Percentiles rank a stretch among this genome's conserved stretches.
Conservation (phyloP, 2,329 filamentous ascomycete genomes). For the Claviceps digitariae region DNA sequence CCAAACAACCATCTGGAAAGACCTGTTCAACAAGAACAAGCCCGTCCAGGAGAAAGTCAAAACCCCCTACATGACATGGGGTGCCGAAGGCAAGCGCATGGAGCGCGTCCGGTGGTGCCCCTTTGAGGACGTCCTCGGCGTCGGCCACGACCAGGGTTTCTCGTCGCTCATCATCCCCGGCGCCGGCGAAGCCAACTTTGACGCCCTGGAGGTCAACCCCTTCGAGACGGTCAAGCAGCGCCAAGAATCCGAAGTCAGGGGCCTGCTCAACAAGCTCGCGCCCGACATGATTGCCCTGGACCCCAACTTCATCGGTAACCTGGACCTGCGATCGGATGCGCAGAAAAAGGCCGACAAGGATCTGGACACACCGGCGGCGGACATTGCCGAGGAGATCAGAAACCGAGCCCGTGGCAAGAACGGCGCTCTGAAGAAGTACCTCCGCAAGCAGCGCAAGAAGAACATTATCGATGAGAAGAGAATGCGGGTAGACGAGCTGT, state of each 20-base stretch:
- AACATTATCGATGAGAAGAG: constrained; percentile 96
- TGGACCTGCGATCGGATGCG: constrained; percentile 70
- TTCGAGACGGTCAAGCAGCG: constrained; percentile 89
- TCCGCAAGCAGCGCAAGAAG: constrained; percentile 82
- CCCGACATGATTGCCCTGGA: constrained; percentile 96
- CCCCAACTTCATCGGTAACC: constrained; percentile 77
- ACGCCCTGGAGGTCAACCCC: constrained; percentile 85
- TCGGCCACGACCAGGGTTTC: constrained; percentile 76
- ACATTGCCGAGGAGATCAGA: constrained; percentile 47
- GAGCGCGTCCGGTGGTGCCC: constrained; percentile 86
- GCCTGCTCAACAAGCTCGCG: constrained; percentile 82
- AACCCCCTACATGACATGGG: constrained; percentile 87
- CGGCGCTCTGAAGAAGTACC: constrained; percentile 70
- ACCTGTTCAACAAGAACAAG: constrained; percentile 63
- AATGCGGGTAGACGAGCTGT: constrained; percentile 71
- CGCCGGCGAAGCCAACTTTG: constrained; percentile 93
- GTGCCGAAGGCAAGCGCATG: constrained; percentile 67
- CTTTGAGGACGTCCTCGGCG: constrained; percentile 82
- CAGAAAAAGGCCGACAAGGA: constrained; percentile 66
- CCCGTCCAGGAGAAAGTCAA: constrained; percentile 66
- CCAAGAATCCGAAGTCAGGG: constrained; percentile 82
- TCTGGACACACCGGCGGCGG: constrained; percentile 53
- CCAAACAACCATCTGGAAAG: constrained; percentile 79
- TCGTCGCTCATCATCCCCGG: constrained; percentile 82
- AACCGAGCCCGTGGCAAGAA: constrained; percentile 84